Base-by-base conservation (phyloP, 805 yeast genomes). In the Teunomyces aglyptinius region DNA sequence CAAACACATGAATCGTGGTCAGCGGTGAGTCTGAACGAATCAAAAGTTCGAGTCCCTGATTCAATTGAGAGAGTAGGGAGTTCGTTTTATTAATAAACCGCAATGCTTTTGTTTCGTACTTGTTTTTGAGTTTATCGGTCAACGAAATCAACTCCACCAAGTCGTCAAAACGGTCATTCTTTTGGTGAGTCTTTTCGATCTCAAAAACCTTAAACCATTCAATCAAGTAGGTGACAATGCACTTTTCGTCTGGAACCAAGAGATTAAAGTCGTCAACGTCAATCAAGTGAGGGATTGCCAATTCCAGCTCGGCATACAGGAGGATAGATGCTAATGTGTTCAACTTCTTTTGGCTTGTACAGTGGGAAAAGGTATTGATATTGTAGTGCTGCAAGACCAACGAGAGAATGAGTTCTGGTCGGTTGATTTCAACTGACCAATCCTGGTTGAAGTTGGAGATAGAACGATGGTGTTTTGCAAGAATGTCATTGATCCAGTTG, bases 171-270 rank as follows among this genome's bases (percentile, higher is more conserved):
- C 33, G 16, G 33, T 40, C 38, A 3, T 41, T 29, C 13, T 18
- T 35, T 5, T 5, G 29, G 28, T 29, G 11, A 6, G 20, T 12
- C 12, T 33, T 43, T 11, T 48, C 51, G 26, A 49, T 28, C 47
- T 67, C 71, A 49, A 70, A 67, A 20, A 49, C 51, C 46, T 78
- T 80, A 61, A 73, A 82, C 82, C 84, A 78, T 54, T 82, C 78
- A 11, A 83, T 74, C 8, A 82, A 61, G 56, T 80, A 83, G 13
- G 83, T 75, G 52, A 83, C 71, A 12, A 83, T 68, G 34, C 83
- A 73, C 51, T 79, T 75, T 51, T 83, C 89, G 51, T 83, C 88
- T 0, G 85, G 85, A 19, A 66, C 68, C 11, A 65, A 56, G 18
- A 70, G 65, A 31, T 65, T 65, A 47, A 82, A 70, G 60, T 81